Base-by-base conservation (phyloP, 2,329 filamentous ascomycete species). In the Ilyonectria destructans region DNA sequence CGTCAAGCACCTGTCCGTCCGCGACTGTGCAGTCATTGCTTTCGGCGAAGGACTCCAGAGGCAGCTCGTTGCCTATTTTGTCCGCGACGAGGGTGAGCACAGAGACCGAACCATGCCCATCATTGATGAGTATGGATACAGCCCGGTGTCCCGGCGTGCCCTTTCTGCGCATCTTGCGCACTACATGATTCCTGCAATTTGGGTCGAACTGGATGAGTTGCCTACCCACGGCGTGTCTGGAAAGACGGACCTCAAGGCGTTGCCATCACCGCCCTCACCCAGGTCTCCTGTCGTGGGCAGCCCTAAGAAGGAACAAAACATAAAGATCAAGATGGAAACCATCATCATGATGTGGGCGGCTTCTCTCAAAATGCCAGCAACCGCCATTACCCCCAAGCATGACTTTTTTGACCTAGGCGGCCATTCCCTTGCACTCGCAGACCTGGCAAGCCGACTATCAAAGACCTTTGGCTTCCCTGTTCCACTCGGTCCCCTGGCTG, bases 341-440 rank as follows among this genome's bases (percentile, higher is more conserved):
- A 89, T 96, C 40, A 88, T 91, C 15, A 88, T 91, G 72, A 85
- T 92, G 61, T 96, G 93, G 93, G 91, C 92, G 2, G 85, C 89
- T 2, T 88, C 90, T 29, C 85, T 96, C 15, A 90, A 91, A 69
- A 87, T 92, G n/a, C 87, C 91, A 0, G 82, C 85, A 10, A 86
- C 81, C 46, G 84, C 87, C 21, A 88, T 95, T 26, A 92, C 91
- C 76, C 87, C 84, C 2, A 90, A 93, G 69, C 91, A 94, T 78
- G 92, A 91, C 78, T 96, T 96, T 80, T 96, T 95, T 77, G 93
- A 95, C 68, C 83, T 96, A 2, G 93, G 93, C 40, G 93, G 93
- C 0, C 93, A 96, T 79, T 95, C 92, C 0, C 82, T 96, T 60
- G 90, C 90, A 2, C 87, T 96, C n/a, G 93, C 93, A 0, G 91